Conservation (phyloP, 2,329 filamentous ascomycete species). For the Shiraia sp. region DNA sequence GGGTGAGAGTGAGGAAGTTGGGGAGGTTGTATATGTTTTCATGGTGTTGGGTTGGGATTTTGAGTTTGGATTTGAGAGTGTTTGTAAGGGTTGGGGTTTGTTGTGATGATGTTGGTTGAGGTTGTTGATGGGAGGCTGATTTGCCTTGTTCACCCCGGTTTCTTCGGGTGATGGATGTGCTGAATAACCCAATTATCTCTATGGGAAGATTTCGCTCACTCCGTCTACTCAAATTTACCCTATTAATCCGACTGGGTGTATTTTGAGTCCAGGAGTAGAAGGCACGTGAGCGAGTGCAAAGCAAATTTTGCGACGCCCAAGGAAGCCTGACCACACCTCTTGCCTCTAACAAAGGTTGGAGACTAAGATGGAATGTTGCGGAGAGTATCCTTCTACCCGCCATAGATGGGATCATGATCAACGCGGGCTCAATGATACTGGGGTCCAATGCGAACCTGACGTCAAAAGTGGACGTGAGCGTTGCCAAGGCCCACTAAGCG, state of each 20-base stretch:
- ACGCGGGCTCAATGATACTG: slow-evolving; percentile 3
- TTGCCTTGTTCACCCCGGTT: slow-evolving; percentile 11
- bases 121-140: slow-evolving; percentile 5
- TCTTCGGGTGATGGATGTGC: slow-evolving; percentile 18
- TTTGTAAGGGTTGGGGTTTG: slow-evolving; percentile 26
- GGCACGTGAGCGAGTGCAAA: slow-evolving; percentile 36
- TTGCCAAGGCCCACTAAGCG: too few species aligned
- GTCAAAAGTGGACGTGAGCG: too few species aligned
- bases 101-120: slow-evolving; percentile 16
- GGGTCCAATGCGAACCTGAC: not conserved
- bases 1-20: slow-evolving; percentile 87
- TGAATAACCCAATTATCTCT: slow-evolving; percentile 16
- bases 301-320: slow-evolving; percentile 20
- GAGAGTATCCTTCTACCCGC: slow-evolving; percentile 20
- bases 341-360: slow-evolving; percentile 9
- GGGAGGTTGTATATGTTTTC: slow-evolving; percentile 98
- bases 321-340: slow-evolving; percentile 12
- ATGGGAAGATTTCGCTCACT: slow-evolving; percentile 3
- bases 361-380: slow-evolving; percentile 8
- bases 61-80: slow-evolving; percentile 36
- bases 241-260: slow-evolving; percentile 7
- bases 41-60: slow-evolving; percentile 42
- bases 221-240: slow-evolving; percentile 1
- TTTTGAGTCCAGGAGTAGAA: slow-evolving; percentile 23
- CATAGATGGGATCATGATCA: slow-evolving; percentile 17